Evolutionary conservation across 2,329 filamentous ascomycete genomes (phyloP), one percentile per base, ranked within the genome.

Genomic region (Myriangium duriaei): DNA sequence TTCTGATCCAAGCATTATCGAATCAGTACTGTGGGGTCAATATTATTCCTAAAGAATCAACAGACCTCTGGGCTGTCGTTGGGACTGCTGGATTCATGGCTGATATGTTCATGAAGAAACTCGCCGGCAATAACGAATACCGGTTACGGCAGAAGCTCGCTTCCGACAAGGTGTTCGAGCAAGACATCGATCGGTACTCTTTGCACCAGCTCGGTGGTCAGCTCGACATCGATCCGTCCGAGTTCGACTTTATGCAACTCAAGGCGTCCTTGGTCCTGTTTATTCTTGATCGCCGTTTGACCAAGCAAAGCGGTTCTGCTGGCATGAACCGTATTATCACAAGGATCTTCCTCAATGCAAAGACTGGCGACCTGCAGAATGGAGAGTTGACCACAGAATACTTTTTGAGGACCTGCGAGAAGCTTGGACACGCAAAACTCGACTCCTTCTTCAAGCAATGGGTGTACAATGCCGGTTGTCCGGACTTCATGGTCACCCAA

Each of bases 31-130:
- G 91, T 46, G 91, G 91, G 11, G 80, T 98, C 45, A 87, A 87
- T 53, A 82, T 98, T 47, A 79, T 93, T 33, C 80, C 91, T 0
- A 83, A 86, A 52, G 76, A 80, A 29, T 74, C 78, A 12, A 70
- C 71, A 36, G 91, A 98, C 57, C 75, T 78, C 38, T 98, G 91
- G 91, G 76, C 92, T 13, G 79, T 88, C 10, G 72, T 91, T 38
- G 92, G 88, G 11, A 80, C 92, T 32, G 82, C 88, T 1, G 87
- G 88, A 65, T 98, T 85, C 64, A 93, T 98, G 72, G 86, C 88
- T 1, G 88, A 95, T 49, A 71, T 85, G 3, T 95, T 93, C 59
- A 83, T 96, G 72, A 84, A 79, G 56, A 79, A 77, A 47, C 68
- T 98, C 2, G 92, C 85, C 52, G 91, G 91, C 5, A 92, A 92